Conservation (phyloP, 306 rosid genomes). For the Vigna trinervia region DNA sequence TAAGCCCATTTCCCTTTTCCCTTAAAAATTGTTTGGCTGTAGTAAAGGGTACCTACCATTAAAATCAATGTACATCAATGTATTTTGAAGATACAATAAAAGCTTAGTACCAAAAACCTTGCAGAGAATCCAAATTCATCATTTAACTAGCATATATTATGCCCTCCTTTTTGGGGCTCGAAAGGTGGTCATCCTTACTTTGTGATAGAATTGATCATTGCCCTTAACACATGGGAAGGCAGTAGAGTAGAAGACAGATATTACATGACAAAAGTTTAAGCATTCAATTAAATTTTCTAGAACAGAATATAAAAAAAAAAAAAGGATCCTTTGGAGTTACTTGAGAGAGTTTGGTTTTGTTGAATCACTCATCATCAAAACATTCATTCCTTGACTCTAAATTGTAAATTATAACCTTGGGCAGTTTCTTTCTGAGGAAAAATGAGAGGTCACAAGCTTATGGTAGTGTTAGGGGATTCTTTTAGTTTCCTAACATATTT, state of each 20-base stretch:
- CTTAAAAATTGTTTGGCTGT: neutral
- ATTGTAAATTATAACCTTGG: neutral
- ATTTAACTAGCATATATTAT: neutral
- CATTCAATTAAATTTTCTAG: conserved; percentile 2
- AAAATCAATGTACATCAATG: no score
- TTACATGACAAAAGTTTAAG: neutral
- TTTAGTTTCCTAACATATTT: neutral
- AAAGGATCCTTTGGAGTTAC: neutral
- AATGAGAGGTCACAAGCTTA: neutral
- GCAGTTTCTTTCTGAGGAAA: neutral
- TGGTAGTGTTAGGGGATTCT: neutral
- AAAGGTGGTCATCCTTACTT: neutral
- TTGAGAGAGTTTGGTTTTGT: neutral
- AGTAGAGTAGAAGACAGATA: neutral
- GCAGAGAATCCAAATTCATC: no score
- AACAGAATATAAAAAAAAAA: neutral
- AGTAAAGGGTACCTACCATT: neutral
- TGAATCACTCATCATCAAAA: neutral
- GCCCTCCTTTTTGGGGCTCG: neutral
- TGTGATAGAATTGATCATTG: neutral
- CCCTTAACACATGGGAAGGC: conserved; percentile 12
- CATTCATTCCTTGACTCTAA: neutral
- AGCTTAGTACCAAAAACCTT: no score
- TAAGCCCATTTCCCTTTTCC: neutral
- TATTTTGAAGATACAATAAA: no score